Conservation (phyloP, 192 early-diverging fungal species). For the Gaertneriomyces semiglobifer region DNA sequence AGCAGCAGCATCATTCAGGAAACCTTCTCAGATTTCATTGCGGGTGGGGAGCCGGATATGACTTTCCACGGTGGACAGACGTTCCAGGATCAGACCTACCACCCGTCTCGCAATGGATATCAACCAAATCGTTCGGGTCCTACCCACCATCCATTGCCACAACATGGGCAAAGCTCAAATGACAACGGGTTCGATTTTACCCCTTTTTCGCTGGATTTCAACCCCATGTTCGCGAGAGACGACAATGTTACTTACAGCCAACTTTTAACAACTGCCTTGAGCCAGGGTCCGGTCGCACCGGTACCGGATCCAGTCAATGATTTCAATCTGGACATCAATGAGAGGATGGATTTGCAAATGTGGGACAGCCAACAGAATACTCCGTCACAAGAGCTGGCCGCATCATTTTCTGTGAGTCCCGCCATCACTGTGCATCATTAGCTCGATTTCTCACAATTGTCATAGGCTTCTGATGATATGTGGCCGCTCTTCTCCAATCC, state of each 20-base stretch:
- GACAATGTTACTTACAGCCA: background rate
- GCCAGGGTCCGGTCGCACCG: background rate
- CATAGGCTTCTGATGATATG: background rate
- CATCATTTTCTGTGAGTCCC: no score
- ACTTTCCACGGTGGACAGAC: no score
- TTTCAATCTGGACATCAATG: background rate
- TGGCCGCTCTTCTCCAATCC: background rate
- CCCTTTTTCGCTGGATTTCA: slow-evolving; percentile 2
- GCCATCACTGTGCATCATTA: background rate
- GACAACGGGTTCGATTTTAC: background rate
- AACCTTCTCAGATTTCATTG: no score
- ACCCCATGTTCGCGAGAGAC: slow-evolving; percentile 2
- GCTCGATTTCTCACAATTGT: background rate
- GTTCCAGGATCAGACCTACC: no score
- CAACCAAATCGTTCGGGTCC: no score
- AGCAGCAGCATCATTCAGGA: no score
- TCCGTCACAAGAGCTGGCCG: no score
- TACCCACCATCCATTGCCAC: no score
- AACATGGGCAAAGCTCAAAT: no score
- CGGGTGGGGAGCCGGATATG: no score
- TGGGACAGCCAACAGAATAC: no score
- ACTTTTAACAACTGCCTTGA: slow-evolving; percentile 2
- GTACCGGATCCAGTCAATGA: background rate
- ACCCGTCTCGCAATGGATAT: no score
- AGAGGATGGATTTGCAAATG: slow-evolving; percentile 2